Base-by-base conservation (phyloP, 768 basidiomycete species). In the Lyophyllum decastes region DNA sequence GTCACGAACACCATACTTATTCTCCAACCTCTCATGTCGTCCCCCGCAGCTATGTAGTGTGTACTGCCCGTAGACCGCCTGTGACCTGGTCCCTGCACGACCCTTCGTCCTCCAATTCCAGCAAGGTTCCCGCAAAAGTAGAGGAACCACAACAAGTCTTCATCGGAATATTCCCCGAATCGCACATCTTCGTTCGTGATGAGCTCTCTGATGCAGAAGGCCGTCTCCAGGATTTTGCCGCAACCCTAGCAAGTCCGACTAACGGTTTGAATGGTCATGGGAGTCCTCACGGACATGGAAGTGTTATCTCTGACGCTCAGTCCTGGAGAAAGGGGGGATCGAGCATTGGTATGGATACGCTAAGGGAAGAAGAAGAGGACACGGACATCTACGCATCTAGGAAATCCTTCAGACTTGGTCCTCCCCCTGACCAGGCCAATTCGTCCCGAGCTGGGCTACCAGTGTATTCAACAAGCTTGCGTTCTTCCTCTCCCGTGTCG, bases 121-220 rank as follows among this genome's bases (percentile, higher is more conserved):
- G 77, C 11, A 84, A 80, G 59, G 72, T 82, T 2, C 77, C 84
- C 4, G 68, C 78, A 58, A 89, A 86, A 64, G 77, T 83, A 2
- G 90, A 91, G 68, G 90, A 92, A 65, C 82, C 85, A 0, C 90
- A 92, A 57, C 91, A 93, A 65, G 93, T 97, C 27, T 92, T 92
- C 72, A 92, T 96, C 54, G 95, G 95, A 52, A 95, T 97, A 57
- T 96, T 97, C 67, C 95, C 95, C 1, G 90, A 90, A 1, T 89
- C 91, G 8, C 92, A 94, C 72, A 89, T 96, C 46, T 86, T 88
- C 67, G 78, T 93, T 60, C 90, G 94, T 33, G 94, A 95, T 69
- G 85, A 94, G 64, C 78, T 95, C 17, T 82, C 90, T 3, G 94
- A 95, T 69, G 94, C 94, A 2, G 92, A 95, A 70, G 92, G 92